A percentile compares a stretch with the other conserved stretches of the same genome.
Evolutionary conservation across 2,329 filamentous ascomycete genomes (phyloP).

Genomic region (Ascochyta rabiei): DNA sequence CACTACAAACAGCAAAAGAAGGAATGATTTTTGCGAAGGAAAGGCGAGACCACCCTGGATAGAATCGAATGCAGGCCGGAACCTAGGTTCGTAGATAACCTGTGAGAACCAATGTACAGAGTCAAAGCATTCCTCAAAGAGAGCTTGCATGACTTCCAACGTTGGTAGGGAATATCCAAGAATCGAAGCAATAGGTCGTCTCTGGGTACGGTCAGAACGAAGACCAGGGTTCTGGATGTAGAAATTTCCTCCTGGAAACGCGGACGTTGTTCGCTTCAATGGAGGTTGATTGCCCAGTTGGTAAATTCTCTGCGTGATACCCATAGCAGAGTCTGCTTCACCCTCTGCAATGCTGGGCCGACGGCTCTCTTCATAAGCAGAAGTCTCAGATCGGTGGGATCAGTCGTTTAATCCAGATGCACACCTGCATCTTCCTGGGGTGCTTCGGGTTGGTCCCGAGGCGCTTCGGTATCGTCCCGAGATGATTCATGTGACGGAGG

Average conservation of each 20-base stretch:
- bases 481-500: conserved; percentile 8
- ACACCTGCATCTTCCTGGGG: neutral
- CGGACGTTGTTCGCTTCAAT: conserved; percentile 42
- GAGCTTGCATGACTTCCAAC: conserved; percentile 32
- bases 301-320: conserved; percentile 42
- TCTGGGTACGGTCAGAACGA: conserved; percentile 20
- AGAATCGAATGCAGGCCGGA: conserved; percentile 43
- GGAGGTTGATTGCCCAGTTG: conserved; percentile 34
- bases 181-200: conserved; percentile 24
- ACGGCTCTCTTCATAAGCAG: neutral
- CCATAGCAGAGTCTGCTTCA: conserved; percentile 45
- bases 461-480: conserved; percentile 1
- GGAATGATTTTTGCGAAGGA: conserved; percentile 45
- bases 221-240: neutral
- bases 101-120: conserved; percentile 55
- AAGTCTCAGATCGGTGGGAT: neutral
- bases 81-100: conserved; percentile 51
- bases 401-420: neutral
- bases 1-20: conserved; percentile 47
- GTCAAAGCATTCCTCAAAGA: conserved; percentile 52
- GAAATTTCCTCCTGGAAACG: conserved; percentile 42
- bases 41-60: conserved; percentile 45
- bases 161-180: conserved; percentile 34
- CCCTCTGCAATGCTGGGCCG: conserved; percentile 3
- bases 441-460: neutral